Percentiles rank a stretch among this genome's conserved stretches.
These are phyloP conservation scores for Exserohilum rostratum DNA, from an alignment of 2,329 filamentous ascomycete species.

Conservation along the genomic window DNA sequence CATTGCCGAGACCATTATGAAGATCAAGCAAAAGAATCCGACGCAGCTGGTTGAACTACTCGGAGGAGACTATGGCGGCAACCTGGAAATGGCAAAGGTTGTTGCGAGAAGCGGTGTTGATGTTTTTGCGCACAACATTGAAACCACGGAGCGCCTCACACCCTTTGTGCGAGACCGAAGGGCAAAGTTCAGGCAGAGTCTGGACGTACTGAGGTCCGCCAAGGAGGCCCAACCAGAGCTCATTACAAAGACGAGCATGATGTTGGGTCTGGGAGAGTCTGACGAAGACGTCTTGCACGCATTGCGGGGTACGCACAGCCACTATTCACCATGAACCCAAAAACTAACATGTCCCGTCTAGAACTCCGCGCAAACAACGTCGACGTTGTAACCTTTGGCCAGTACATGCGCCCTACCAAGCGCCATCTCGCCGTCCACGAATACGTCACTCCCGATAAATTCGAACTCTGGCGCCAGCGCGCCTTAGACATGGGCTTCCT, in stretches of 20 bases:
- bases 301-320: constrained; percentile 63
- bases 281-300: constrained; percentile 84
- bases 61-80: constrained; percentile 85
- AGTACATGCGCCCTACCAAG: constrained; percentile 99
- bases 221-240: constrained; percentile 78
- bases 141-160: constrained; percentile 90
- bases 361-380: constrained; percentile 81
- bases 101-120: constrained; percentile 90
- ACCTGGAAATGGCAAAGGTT: constrained; percentile 83
- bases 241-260: constrained; percentile 98
- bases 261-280: constrained; percentile 93
- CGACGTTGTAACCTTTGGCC: constrained; percentile 97
- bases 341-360: constrained; percentile 32
- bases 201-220: constrained; percentile 78
- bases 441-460: constrained; percentile 89
- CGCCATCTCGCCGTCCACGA: constrained; percentile 96
- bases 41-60: constrained; percentile 80
- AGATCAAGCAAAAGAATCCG: constrained; percentile 78
- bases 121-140: constrained; percentile 96
- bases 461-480: constrained; percentile 88
- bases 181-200: constrained; percentile 85
- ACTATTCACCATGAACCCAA: background rate
- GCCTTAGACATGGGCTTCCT: constrained; percentile 95
- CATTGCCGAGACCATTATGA: constrained; percentile 91
- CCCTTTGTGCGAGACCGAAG: constrained; percentile 88